These are phyloP conservation scores for Medicago lupulina DNA, from an alignment of 306 rosid species.

Conservation along the genomic window DNA sequence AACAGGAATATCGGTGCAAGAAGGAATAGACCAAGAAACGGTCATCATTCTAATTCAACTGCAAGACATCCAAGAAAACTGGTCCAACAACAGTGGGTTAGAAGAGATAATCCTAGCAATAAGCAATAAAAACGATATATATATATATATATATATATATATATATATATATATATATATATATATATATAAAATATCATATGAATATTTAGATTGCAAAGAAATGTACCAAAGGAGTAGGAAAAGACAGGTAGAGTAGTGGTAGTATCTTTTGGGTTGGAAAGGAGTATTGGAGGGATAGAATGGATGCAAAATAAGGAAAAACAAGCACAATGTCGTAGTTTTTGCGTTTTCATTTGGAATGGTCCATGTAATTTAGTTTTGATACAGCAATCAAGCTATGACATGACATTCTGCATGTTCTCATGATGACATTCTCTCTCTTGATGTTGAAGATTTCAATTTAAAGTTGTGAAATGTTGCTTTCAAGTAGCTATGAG, in stretches of 20 bases:
- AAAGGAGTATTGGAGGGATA: neutral
- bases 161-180: neutral
- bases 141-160: neutral
- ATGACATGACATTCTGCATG: slow-evolving; percentile 12
- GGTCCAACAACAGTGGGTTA: slow-evolving; percentile 61
- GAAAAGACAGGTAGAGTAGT: slow-evolving; percentile 23
- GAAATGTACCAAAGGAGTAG: slow-evolving; percentile 24
- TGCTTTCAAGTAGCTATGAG: neutral
- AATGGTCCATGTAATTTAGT: slow-evolving; percentile 1
- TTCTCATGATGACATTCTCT: neutral
- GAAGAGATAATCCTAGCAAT: slow-evolving; percentile 53
- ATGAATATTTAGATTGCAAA: slow-evolving; percentile 12
- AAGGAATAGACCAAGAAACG: slow-evolving; percentile 41
- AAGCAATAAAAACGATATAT: slow-evolving; percentile 37
- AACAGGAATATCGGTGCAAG: slow-evolving; percentile 40
- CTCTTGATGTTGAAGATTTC: slow-evolving; percentile 4
- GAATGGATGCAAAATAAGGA: slow-evolving; percentile 10
- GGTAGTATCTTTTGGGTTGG: neutral
- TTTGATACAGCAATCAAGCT: neutral
- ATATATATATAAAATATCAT: neutral
- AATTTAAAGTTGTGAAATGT: neutral
- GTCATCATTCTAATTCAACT: slow-evolving; percentile 38
- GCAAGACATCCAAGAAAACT: slow-evolving; percentile 57
- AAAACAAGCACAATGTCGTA: neutral
- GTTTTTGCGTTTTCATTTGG: neutral